Base-by-base conservation (phyloP, 2,329 filamentous ascomycete species). In the Alternaria triticimaculans region DNA sequence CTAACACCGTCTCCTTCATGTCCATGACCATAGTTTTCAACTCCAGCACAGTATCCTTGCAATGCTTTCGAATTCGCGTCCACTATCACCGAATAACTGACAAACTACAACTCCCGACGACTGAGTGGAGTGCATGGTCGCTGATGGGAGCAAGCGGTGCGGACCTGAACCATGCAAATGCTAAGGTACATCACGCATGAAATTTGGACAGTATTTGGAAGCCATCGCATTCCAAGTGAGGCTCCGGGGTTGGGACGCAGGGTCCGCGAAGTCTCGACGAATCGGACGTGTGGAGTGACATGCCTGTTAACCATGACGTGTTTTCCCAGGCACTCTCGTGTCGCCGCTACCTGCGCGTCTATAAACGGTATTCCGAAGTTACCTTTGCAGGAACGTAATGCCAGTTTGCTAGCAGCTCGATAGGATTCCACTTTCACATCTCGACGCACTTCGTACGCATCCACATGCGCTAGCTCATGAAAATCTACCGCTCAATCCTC, bases 401-500 rank as follows among this genome's bases (percentile, higher is more conserved):
- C 28, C 18, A 5, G 7, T 15, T 15, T 15, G 28, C 21, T 15
- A 20, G 14, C 11, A 11, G 20, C 21, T 15, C 15, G 12, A 53
- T 9, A 3, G 28, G 18, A 21, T n/a, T 14, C 10, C 6, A 21
- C 20, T 25, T 23, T 30, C 21, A 18, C 14, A 14, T 4, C n/a
- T 14, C 10, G 6, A 51, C 45, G 43, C 15, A 10, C 23, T 12
- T 41, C 30, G 9, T 23, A 20, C n/a, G 28, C 20, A n/a, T 11
- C 20, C 26, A 21, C 14, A 41, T 48, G 57, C 18, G 20, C 25
- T 46, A 30, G 41, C 41, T 15, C 41, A 55, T 46, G 57, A 55
- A 54, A 28, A 23, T 45, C 49, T 46, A 5, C 18, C 41, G 41
- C 15, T 20, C 49, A n/a, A 12, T 44, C 46, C 18, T 28, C 28